Base-by-base conservation (phyloP, 75 land plant species). In the Cunninghamia lanceolata region DNA sequence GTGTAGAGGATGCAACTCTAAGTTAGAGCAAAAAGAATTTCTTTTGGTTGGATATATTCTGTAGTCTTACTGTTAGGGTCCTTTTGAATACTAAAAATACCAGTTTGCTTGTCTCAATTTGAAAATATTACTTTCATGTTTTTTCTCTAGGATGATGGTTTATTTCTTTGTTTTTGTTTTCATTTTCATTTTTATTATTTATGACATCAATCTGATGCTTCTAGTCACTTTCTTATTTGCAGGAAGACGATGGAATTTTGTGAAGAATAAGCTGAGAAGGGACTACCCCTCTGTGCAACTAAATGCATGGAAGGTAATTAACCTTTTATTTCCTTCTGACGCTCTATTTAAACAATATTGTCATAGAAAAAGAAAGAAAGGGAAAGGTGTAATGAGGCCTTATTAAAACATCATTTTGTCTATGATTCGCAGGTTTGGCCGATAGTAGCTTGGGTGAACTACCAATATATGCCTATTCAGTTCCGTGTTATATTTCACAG, bases 391-490 rank as follows among this genome's bases (percentile, higher is more conserved):
- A 25, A 80, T 80, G 4, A 42, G 19, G 25, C 15, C 35, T 30
- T 52, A 30, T 83, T 82, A 85, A 84, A 32, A 32, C 9, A 8
- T 84, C 25, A 9, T 56, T 39, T 59, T 87, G 74, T 75, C 10
- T 25, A 50, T 52, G 73, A 21, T 19, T 75, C 90, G 85, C 95
- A 96, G 98, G 88, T 96, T 74, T 96, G 96, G 96, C 98, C 96
- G 14, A 83, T 96, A 45, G 96, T 94, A 50, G 89, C 93, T 28
- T 92, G 93, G 92, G 84, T 96, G 39, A 96, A 96, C 86, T 95
- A 96, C 84, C 93, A 90, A 36, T 96, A 95, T 71, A 88, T 96
- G 94, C 98, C 98, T n/a, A n/a, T 96, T 32, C 96, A 96, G 46
- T 90, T 96, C 42, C 96, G 98, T 45, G 98, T 96, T 52, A 47